A percentile compares a stretch with the other conserved stretches of the same genome.
Conservation (phyloP, 225 moss, liverwort and hornwort species). For the Marchantia polymorpha region DNA sequence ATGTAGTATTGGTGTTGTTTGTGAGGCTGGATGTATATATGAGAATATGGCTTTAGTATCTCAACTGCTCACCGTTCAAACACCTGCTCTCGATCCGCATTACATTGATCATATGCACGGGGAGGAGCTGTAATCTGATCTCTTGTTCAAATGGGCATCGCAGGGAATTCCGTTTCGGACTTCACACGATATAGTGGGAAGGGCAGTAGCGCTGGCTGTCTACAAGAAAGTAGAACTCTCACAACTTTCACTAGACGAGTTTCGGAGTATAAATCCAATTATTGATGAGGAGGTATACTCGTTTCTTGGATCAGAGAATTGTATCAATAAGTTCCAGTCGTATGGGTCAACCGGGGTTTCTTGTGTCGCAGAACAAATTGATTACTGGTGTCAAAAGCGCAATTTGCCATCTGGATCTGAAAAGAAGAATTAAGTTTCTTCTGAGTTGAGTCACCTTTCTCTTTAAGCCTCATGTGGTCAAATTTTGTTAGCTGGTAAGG, state of each 20-base stretch:
- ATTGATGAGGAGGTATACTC: conserved; percentile 85
- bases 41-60: too few species aligned
- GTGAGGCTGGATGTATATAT: too few species aligned
- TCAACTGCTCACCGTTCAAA: too few species aligned
- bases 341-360: conserved; percentile 87
- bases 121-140: too few species aligned
- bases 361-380: conserved; percentile 79
- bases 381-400: conserved; percentile 63
- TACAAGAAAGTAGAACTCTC: conserved; percentile 68
- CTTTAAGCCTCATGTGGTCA: not conserved
- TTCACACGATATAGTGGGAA: conserved; percentile 95
- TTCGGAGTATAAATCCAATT: conserved; percentile 54
- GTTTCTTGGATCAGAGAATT: conserved; percentile 84
- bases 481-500: conserved; percentile 5
- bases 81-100: too few species aligned
- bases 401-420: not conserved
- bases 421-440: not conserved
- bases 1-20: too few species aligned
- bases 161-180: conserved; percentile 92
- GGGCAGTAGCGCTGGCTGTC: conserved; percentile 80
- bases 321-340: conserved; percentile 79
- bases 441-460: not conserved
- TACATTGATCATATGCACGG: too few species aligned
- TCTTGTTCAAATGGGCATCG: not conserved
- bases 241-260: conserved; percentile 66